Percentiles rank a stretch among this genome's conserved stretches.
These are phyloP conservation scores for Hordeum pubiflorum DNA, from an alignment of 202 grass and related monocot genomes.

Conservation along the genomic window DNA sequence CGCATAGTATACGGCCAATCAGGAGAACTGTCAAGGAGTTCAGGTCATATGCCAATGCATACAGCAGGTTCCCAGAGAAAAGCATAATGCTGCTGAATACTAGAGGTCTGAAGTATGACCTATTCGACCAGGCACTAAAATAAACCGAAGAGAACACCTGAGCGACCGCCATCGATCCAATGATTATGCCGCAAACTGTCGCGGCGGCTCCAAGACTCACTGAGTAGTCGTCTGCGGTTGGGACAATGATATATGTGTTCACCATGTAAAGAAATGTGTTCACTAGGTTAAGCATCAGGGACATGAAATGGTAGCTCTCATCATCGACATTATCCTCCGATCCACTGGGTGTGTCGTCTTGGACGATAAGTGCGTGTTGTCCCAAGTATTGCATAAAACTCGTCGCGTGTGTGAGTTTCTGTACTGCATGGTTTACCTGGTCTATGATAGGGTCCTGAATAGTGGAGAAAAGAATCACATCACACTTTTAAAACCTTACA, in stretches of 20 bases:
- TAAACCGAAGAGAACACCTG: constrained; percentile 93
- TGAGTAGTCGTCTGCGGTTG: constrained; percentile 78
- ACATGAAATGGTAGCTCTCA: constrained; percentile 64
- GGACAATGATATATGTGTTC: constrained; percentile 92
- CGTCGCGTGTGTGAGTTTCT: constrained; percentile 74
- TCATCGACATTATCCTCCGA: constrained; percentile 55
- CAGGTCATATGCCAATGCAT: constrained; percentile 78
- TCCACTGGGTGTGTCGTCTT: constrained; percentile 34
- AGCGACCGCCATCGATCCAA: constrained; percentile 86
- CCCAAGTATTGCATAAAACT: constrained; percentile 85
- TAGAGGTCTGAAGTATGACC: constrained; percentile 73
- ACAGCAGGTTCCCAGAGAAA: constrained; percentile 62
- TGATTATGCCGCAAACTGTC: constrained; percentile 84
- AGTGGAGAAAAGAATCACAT: not conserved
- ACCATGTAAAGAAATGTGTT: constrained; percentile 91
- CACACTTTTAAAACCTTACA: not conserved
- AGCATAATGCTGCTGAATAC: constrained; percentile 87
- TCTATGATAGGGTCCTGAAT: constrained; percentile 87
- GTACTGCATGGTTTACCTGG: constrained; percentile 81
- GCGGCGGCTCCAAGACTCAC: constrained; percentile 80
- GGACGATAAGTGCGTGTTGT: constrained; percentile 63
- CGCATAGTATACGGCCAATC: constrained; percentile 60
- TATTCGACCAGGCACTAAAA: constrained; percentile 91
- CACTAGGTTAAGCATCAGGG: constrained; percentile 65
- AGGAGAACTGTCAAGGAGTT: constrained; percentile 65